phyloP scores from a whole-genome alignment of 2,329 filamentous ascomycete genomes.

The Plenodomus tracheiphilus region DNA sequence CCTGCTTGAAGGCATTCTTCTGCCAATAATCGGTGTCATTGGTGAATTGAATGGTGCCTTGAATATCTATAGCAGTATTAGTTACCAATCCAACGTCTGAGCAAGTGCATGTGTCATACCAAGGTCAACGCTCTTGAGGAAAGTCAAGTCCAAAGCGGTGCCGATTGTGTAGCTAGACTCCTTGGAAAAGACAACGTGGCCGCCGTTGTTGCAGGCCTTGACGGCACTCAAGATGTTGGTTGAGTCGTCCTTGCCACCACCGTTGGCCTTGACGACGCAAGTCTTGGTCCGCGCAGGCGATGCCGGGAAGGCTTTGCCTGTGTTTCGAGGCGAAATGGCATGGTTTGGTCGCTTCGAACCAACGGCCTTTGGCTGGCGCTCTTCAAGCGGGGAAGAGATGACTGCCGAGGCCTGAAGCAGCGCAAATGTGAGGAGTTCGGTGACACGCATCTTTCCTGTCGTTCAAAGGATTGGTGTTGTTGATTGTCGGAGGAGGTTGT shows the following conservation, averaged over 20 bases:
- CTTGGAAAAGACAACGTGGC: conserved; percentile 61
- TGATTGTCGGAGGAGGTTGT: neutral
- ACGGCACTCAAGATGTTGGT: conserved; percentile 58
- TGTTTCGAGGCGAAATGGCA: conserved; percentile 40
- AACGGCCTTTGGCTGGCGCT: conserved; percentile 7
- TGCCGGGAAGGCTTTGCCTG: conserved; percentile 37
- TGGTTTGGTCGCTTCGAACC: conserved; percentile 39
- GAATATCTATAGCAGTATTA: conserved; percentile 50
- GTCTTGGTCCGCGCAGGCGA: conserved; percentile 42
- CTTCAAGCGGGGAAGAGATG: conserved; percentile 21
- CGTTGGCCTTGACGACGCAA: conserved; percentile 45
- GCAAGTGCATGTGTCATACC: conserved; percentile 39
- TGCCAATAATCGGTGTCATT: conserved; percentile 72
- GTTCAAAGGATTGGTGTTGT: neutral
- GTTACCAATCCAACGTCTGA: conserved; percentile 2
- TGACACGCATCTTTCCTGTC: conserved; percentile 28
- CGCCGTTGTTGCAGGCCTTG: conserved; percentile 64
- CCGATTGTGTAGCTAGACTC: conserved; percentile 64
- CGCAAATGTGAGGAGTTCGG: conserved; percentile 23
- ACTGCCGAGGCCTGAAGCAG: conserved; percentile 32
- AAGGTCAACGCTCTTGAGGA: conserved; percentile 65
- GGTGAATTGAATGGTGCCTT: conserved; percentile 64
- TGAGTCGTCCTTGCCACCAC: conserved; percentile 54
- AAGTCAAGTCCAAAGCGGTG: conserved; percentile 67
- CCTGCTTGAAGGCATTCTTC: conserved; percentile 64